Conservation (phyloP, 1,284 basidiomycete genomes). For the Ceratobasidium papillatum region DNA sequence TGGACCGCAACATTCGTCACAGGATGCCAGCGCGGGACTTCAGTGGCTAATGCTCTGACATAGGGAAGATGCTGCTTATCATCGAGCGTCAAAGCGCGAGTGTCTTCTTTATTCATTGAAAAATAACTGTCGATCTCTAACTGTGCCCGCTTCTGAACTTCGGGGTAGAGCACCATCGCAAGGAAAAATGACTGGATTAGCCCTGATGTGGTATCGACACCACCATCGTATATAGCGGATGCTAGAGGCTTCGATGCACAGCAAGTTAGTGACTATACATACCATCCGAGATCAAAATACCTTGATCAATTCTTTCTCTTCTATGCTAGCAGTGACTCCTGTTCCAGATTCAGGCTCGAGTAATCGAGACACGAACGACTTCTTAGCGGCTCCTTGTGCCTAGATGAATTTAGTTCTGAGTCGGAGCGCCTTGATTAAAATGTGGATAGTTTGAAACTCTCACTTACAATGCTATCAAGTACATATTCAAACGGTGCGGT, state of each 20-base stretch:
- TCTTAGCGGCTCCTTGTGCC: constrained; percentile 15
- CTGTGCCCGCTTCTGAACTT: constrained; percentile 52
- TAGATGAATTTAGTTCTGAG: not conserved
- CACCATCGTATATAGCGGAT: constrained; percentile 2
- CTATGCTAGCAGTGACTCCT: not conserved
- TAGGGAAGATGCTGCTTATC: constrained; percentile 46
- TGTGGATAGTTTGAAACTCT: too few species aligned
- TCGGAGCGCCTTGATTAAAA: too few species aligned
- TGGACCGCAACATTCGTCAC: constrained; percentile 20
- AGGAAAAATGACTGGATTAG: constrained; percentile 47
- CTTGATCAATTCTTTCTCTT: constrained; percentile 23
- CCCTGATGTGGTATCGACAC: constrained; percentile 44
- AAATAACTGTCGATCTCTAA: constrained; percentile 52
- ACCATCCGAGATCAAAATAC: not conserved
- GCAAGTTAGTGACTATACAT: not conserved
- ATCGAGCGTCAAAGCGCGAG: constrained; percentile 46
- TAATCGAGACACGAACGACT: constrained; percentile 16
- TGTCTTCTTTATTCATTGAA: not conserved
- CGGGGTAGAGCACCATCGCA: constrained; percentile 52
- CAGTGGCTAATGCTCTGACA: constrained; percentile 45
- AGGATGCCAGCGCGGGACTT: constrained; percentile 48
- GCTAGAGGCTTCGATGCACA: not conserved
- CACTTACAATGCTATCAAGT: constrained; percentile 9
- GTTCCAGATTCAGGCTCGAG: not conserved
- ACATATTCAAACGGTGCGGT: constrained; percentile 30